Conservation (phyloP, 306 rosid genomes). For the Trifolium dubium region DNA sequence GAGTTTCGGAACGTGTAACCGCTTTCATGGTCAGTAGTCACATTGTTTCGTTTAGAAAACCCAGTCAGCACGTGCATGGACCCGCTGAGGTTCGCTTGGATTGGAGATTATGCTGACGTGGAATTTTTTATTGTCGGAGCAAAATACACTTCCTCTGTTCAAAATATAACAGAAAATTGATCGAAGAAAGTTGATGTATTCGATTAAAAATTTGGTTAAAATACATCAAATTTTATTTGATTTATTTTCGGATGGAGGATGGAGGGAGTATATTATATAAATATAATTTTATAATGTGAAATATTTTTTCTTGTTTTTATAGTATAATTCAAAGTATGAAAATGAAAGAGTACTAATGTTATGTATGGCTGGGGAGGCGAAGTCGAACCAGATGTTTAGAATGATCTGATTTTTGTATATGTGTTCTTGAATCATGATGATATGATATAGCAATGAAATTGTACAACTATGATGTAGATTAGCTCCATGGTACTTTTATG, state of each 20-base stretch:
- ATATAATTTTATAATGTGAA: not conserved
- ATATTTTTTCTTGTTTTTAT: constrained; percentile 19
- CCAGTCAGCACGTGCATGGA: constrained; percentile 73
- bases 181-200: too few relatives aligned
- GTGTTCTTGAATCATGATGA: too few relatives aligned
- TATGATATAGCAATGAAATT: too few relatives aligned
- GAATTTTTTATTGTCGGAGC: not conserved
- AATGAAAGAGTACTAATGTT: not conserved
- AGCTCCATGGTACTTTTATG: too few relatives aligned
- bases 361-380: constrained; percentile 71
- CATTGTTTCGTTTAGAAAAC: constrained; percentile 86
- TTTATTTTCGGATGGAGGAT: too few relatives aligned
- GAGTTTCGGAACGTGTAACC: constrained; percentile 85
- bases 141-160: not conserved
- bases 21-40: constrained; percentile 97
- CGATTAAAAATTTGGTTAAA: too few relatives aligned
- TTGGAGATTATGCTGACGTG: constrained; percentile 72
- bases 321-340: not conserved
- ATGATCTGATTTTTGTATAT: not conserved
- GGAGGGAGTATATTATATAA: not conserved
- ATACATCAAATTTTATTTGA: too few relatives aligned
- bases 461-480: too few relatives aligned
- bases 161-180: too few relatives aligned
- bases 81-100: constrained; percentile 87
- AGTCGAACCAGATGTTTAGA: constrained; percentile 64